Evolutionary conservation across 2,329 filamentous ascomycete genomes (phyloP), one percentile per base, ranked within the genome.

Genomic region (Lanzia echinophila): DNA sequence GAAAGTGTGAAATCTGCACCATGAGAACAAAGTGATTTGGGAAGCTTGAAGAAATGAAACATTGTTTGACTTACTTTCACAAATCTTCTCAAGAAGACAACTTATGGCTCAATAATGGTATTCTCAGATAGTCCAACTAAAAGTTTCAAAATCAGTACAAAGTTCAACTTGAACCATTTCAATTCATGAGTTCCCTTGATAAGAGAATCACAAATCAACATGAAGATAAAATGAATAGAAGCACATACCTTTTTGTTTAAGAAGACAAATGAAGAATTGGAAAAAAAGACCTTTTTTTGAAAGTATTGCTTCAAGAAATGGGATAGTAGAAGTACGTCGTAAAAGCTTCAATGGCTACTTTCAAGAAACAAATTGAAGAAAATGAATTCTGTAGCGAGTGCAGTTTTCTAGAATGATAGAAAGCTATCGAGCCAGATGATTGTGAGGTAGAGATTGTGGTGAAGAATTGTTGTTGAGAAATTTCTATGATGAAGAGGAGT

Each of bases 371-470:
- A 28, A 15, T 28, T 59, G 57, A 60, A 56, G 47, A 47, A 43
- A 54, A 61, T 56, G 53, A 56, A 53, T 53, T 55, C 58, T 57
- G 60, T 63, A 67, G 66, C 63, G 65, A 67, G 61, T 62, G 62
- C 56, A 57, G 54, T 56, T 47, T 60, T 66, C 61, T 68, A 62
- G 61, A 66, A 65, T 46, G 66, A 68, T 68, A 67, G 63, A 59
- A 60, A 67, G 66, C 65, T 68, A 67, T 67, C 66, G 58, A 67
- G 67, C 66, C 64, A 67, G 64, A 66, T 64, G 59, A 53, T 55
- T 51, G 50, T 57, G 57, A 60, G 48, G 61, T 61, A 64, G 63
- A 64, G 61, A 61, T 61, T 63, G 63, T 59, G 44, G 54, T 58
- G 49, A 55, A 41, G 48, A 54, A 65, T 59, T 24, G 19, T 24